These are phyloP conservation scores for Paecilomyces sp. DNA, from an alignment of 2,329 filamentous ascomycete species.

Conservation along the genomic window DNA sequence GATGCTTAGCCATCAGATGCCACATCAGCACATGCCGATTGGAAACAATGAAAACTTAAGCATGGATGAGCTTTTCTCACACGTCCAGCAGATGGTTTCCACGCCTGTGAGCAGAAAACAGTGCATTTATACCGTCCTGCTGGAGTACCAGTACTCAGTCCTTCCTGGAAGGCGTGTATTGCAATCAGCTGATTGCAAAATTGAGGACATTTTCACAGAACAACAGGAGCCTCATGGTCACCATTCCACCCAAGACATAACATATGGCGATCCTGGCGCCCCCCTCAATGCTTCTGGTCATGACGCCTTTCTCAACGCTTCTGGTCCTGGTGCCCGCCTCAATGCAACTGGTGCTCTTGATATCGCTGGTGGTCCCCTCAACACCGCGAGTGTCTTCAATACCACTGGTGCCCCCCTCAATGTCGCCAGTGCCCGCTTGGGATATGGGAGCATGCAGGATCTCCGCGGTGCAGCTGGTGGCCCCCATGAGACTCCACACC, in stretches of 20 bases:
- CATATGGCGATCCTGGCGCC: background rate
- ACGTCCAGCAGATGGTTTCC: slow-evolving; percentile 23
- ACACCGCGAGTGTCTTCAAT: background rate
- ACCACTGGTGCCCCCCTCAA: background rate
- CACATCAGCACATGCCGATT: background rate
- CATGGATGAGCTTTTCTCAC: slow-evolving; percentile 13
- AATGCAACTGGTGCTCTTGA: too few species aligned
- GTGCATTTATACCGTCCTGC: slow-evolving; percentile 17
- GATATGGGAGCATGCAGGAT: background rate
- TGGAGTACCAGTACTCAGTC: slow-evolving; percentile 26
- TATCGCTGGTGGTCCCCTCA: background rate
- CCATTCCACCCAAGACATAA: background rate
- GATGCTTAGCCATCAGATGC: background rate
- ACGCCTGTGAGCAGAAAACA: slow-evolving; percentile 9
- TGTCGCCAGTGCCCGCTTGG: background rate
- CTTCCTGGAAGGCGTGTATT: slow-evolving; percentile 9
- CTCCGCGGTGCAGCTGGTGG: background rate
- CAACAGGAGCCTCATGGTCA: background rate
- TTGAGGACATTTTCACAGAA: background rate
- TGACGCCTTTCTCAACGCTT: too few species aligned
- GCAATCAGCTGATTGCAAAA: background rate
- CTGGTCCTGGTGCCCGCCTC: too few species aligned
- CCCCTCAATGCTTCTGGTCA: background rate
- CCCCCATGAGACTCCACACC: background rate
- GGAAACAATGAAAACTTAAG: slow-evolving; percentile 11